These are phyloP conservation scores for Auriscalpium vulgare DNA, from an alignment of 768 basidiomycete genomes.

Conservation along the genomic window DNA sequence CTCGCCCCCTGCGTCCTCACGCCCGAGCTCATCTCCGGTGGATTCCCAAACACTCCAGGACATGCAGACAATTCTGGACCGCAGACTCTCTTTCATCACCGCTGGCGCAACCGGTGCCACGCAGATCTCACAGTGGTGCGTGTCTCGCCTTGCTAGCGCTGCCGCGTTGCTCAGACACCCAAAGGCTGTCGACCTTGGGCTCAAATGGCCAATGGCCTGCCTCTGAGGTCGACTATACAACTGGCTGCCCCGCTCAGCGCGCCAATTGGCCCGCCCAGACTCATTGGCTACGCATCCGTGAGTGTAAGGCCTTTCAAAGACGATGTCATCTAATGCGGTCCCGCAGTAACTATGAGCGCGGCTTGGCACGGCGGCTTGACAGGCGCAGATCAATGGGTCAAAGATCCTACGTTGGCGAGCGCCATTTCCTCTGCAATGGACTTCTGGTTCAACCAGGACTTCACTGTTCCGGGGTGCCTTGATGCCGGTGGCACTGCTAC, in stretches of 20 bases:
- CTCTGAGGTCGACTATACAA: slow-evolving; percentile 22
- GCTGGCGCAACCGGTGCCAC: neutral
- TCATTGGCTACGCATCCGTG: slow-evolving; percentile 22
- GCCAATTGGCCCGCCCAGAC: slow-evolving; percentile 29
- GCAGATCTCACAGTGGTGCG: slow-evolving; percentile 6
- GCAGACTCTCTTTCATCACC: slow-evolving; percentile 8
- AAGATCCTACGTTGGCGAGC: slow-evolving; percentile 9
- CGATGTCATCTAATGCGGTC: neutral
- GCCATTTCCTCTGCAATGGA: slow-evolving; percentile 19
- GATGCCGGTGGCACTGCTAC: slow-evolving; percentile 17
- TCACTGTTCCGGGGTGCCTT: slow-evolving; percentile 20
- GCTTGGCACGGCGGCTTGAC: slow-evolving; percentile 18
- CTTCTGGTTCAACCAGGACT: slow-evolving; percentile 26
- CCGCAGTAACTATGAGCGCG: slow-evolving; percentile 16
- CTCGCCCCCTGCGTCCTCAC: neutral
- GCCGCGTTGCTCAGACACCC: neutral
- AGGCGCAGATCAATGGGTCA: slow-evolving; percentile 7
- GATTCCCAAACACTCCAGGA: slow-evolving; percentile 1
- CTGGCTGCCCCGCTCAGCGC: slow-evolving; percentile 26
- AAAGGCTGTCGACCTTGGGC: slow-evolving; percentile 14
- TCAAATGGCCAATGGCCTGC: slow-evolving; percentile 16
- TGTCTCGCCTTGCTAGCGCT: neutral
- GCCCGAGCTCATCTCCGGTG: neutral
- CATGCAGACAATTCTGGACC: slow-evolving; percentile 8
- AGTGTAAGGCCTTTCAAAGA: neutral